Conservation (phyloP, 2,329 filamentous ascomycete genomes). For the Fusarium sororula region DNA sequence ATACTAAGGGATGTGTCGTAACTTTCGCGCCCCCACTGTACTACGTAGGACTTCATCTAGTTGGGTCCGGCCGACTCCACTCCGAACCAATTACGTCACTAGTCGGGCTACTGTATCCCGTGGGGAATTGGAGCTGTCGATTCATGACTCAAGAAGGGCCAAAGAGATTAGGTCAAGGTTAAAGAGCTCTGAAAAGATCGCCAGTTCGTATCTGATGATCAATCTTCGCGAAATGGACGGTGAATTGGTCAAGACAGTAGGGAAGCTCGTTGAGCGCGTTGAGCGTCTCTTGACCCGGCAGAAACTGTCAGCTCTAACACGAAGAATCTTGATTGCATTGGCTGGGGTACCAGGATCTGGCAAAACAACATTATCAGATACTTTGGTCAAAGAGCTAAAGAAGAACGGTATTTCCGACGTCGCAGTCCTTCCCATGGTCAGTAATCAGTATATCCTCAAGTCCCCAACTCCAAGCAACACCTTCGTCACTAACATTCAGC, state of each 20-base stretch:
- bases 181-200: not conserved
- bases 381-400: not conserved
- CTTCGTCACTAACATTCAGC: not conserved
- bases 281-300: not conserved
- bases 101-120: not conserved
- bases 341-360: not conserved
- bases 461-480: accelerated
- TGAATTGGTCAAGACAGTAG: not conserved
- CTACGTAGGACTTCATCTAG: not conserved
- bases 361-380: not conserved
- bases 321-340: not conserved
- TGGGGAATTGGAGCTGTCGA: not conserved
- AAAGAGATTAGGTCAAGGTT: not conserved
- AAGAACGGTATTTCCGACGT: not conserved
- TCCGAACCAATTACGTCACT: not conserved
- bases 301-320: not conserved
- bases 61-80: not conserved
- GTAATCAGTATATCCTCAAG: not conserved
- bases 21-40: no score
- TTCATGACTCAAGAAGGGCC: not conserved
- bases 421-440: not conserved
- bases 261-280: not conserved
- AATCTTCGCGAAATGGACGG: not conserved
- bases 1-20: no score
- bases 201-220: not conserved